Conservation (phyloP, 2,329 filamentous ascomycete genomes). For the Ilyonectria destructans region DNA sequence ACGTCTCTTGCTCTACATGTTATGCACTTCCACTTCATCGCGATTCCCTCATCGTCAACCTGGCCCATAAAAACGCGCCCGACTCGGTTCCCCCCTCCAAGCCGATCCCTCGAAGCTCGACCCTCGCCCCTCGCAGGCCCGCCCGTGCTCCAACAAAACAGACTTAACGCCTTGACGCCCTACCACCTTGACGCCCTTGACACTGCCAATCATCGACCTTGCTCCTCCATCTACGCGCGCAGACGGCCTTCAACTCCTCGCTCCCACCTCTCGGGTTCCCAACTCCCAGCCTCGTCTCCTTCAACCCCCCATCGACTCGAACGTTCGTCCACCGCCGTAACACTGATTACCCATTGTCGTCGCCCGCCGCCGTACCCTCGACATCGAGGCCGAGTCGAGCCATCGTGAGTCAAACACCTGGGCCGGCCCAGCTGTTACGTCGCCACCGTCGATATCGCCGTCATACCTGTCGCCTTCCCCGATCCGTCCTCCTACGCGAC, state of each 20-base stretch:
- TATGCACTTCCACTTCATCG: slow-evolving; percentile 25
- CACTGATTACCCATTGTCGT: slow-evolving; percentile 32
- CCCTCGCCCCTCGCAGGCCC: slow-evolving; percentile 23
- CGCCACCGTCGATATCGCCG: slow-evolving; percentile 32
- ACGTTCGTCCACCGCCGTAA: slow-evolving; percentile 26
- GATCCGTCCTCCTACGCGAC: slow-evolving; percentile 32
- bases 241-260: slow-evolving; percentile 44
- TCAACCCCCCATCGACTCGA: slow-evolving; percentile 37
- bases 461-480: slow-evolving; percentile 29
- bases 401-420: slow-evolving; percentile 49
- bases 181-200: slow-evolving; percentile 48
- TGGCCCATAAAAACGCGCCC: slow-evolving; percentile 25
- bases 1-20: slow-evolving; percentile 26
- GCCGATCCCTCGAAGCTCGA: slow-evolving; percentile 21
- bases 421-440: slow-evolving; percentile 49
- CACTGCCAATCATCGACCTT: slow-evolving; percentile 51
- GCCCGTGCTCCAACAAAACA: slow-evolving; percentile 38
- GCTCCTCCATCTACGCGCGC: slow-evolving; percentile 43
- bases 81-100: slow-evolving; percentile 20
- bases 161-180: slow-evolving; percentile 46
- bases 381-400: slow-evolving; percentile 45
- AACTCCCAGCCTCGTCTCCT: slow-evolving; percentile 39
- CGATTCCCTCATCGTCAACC: slow-evolving; percentile 19
- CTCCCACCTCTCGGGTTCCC: slow-evolving; percentile 41
- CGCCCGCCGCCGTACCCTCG: slow-evolving; percentile 33